A percentile compares a stretch with the other conserved stretches of the same genome.
phyloP scores from a whole-genome alignment of 108 stramenopile species.

The Schizochytrium sp. region DNA sequence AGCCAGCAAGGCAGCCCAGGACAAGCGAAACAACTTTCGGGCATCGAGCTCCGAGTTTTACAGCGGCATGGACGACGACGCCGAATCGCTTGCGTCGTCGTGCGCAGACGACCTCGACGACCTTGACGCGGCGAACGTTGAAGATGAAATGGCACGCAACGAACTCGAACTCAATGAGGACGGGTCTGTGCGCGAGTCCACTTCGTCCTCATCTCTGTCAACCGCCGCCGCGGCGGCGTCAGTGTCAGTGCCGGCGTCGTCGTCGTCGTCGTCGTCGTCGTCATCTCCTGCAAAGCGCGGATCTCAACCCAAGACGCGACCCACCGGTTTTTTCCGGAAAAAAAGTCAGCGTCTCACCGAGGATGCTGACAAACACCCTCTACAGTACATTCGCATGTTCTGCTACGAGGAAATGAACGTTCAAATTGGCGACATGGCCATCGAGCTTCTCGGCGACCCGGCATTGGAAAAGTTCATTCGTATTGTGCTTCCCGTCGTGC shows the following conservation, averaged over 20 bases:
- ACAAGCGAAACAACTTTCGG: background rate
- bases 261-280: background rate
- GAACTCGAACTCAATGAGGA: background rate
- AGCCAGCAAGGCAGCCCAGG: background rate
- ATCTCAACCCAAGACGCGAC: background rate
- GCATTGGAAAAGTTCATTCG: background rate
- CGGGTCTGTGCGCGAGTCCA: background rate
- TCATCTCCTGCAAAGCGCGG: background rate
- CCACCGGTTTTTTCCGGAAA: background rate
- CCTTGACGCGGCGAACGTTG: background rate
- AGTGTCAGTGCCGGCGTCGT: background rate
- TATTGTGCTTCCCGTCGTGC: background rate
- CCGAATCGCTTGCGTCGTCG: background rate
- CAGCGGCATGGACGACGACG: background rate
- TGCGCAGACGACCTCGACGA: background rate
- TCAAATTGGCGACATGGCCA: background rate
- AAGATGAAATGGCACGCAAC: background rate
- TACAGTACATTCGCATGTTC: slow-evolving; percentile 15
- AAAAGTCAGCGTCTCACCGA: background rate
- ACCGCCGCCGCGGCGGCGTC: too few species aligned
- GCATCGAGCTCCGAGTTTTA: background rate
- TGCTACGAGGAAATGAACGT: background rate
- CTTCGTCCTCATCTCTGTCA: too few species aligned
- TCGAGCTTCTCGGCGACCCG: background rate
- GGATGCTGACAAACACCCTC: background rate